Evolutionary conservation across 179 eudicot genomes (phyloP).

Genomic region (Beta macrorhiza): DNA sequence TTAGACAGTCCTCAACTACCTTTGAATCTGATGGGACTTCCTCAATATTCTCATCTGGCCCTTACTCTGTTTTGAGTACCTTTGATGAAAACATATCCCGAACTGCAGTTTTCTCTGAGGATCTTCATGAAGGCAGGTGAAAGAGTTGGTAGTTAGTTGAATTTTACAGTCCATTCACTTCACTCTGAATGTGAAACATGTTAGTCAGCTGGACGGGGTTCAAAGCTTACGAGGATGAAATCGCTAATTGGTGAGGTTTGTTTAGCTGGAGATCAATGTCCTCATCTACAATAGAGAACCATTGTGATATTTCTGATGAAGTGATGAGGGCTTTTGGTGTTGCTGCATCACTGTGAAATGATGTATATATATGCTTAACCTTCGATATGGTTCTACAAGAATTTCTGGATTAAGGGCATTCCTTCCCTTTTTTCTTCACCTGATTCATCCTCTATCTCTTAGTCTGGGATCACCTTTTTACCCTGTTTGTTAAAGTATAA

Average conservation of each 20-base stretch:
- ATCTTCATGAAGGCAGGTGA: conserved; percentile 97
- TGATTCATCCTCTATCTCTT: background rate
- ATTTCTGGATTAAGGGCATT: conserved; percentile 15
- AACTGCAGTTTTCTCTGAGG: conserved; percentile 78
- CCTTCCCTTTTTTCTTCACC: conserved; percentile 1
- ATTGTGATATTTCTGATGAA: background rate
- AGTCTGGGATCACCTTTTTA: background rate
- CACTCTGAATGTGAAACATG: background rate
- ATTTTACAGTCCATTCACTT: background rate
- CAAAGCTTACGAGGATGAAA: conserved; percentile 5
- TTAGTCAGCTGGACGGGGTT: background rate
- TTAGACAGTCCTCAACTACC: conserved; percentile 81
- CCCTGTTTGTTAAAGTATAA: background rate
- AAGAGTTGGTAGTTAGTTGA: background rate
- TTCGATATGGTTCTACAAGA: conserved; percentile 14
- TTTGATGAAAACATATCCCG: conserved; percentile 76
- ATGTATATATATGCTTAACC: conserved; percentile 23
- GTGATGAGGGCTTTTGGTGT: background rate
- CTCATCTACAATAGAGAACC: conserved; percentile 2
- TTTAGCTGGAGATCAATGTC: background rate
- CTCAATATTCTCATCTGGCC: conserved; percentile 93
- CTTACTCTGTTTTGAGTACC: conserved; percentile 79
- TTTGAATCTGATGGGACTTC: conserved; percentile 92
- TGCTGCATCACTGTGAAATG: conserved; percentile 24
- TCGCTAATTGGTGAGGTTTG: conserved; percentile 13